A percentile compares a stretch with the other conserved stretches of the same genome.
phyloP scores from a whole-genome alignment of 768 basidiomycete species.

The Clathrus columnatus region DNA sequence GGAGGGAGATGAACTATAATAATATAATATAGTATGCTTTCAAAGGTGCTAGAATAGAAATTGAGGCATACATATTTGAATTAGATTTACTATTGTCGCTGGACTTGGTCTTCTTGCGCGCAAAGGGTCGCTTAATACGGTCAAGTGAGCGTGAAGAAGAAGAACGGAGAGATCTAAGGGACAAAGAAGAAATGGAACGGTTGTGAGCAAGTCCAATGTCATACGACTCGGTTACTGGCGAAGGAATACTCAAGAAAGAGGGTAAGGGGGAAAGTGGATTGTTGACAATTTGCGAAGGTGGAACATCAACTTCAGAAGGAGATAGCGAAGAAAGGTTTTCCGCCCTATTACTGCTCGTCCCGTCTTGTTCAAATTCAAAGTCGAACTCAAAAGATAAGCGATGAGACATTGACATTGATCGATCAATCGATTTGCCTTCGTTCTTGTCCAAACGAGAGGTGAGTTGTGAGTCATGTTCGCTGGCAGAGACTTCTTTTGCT shows the following conservation, averaged over 20 bases:
- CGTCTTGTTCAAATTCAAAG: background rate
- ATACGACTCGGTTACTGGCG: background rate
- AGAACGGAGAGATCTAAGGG: constrained; percentile 2
- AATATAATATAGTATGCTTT: background rate
- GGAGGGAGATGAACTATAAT: background rate
- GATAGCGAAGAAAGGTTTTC: too few species aligned
- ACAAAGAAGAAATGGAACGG: constrained; percentile 5
- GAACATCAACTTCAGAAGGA: background rate
- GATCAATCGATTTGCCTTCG: constrained; percentile 1
- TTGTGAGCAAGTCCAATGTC: background rate
- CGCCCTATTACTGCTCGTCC: too few species aligned
- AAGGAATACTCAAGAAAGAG: background rate
- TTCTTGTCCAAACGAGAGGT: background rate
- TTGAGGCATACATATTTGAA: background rate
- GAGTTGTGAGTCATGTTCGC: background rate
- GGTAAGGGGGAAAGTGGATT: background rate
- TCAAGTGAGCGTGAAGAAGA: constrained; percentile 6
- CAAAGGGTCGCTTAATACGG: background rate
- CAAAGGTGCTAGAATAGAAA: background rate
- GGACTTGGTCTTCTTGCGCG: background rate
- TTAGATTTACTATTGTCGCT: background rate
- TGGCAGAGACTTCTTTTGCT: background rate
- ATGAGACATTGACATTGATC: background rate
- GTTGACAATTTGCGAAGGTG: background rate
- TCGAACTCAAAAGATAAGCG: background rate